Conservation (phyloP, 2,329 filamentous ascomycete genomes). For the Fusarium sp. region DNA sequence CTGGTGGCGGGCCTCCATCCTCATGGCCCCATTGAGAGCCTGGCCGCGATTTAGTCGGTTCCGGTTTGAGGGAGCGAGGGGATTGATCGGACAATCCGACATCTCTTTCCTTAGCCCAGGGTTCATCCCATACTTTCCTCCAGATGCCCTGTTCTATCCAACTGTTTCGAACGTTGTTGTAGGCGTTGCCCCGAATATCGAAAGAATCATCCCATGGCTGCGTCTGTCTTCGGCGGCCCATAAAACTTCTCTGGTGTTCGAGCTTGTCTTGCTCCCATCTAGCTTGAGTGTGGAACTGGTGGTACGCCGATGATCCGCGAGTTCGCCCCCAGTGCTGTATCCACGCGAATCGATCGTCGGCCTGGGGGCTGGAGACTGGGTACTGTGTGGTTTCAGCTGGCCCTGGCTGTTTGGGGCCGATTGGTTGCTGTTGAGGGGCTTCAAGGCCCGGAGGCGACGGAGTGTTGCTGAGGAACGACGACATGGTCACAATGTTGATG, state of each 20-base stretch:
- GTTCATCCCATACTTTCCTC: slow-evolving; percentile 18
- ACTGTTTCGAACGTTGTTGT: slow-evolving; percentile 19
- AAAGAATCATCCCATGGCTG: slow-evolving; percentile 19
- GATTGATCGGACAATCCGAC: neutral
- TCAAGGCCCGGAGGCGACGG: neutral
- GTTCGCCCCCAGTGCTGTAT: neutral
- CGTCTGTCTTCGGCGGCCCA: slow-evolving; percentile 7
- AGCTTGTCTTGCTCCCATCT: neutral
- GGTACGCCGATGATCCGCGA: neutral
- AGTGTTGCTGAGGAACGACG: neutral
- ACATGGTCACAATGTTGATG: neutral
- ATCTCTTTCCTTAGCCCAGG: neutral
- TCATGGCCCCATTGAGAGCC: slow-evolving; percentile 7
- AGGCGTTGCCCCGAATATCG: neutral
- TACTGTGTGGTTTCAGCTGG: slow-evolving; percentile 1
- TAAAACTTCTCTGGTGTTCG: neutral
- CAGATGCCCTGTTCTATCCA: slow-evolving; percentile 28
- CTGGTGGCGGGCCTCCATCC: neutral
- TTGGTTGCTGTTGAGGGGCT: slow-evolving; percentile 6
- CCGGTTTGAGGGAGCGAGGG: neutral
- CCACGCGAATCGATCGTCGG: neutral
- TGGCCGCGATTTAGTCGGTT: neutral
- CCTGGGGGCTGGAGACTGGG: neutral
- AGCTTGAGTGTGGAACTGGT: neutral
- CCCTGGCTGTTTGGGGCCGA: neutral